Base-by-base conservation (phyloP, 805 yeast species). In the Jamesozyma jinghongensis region DNA sequence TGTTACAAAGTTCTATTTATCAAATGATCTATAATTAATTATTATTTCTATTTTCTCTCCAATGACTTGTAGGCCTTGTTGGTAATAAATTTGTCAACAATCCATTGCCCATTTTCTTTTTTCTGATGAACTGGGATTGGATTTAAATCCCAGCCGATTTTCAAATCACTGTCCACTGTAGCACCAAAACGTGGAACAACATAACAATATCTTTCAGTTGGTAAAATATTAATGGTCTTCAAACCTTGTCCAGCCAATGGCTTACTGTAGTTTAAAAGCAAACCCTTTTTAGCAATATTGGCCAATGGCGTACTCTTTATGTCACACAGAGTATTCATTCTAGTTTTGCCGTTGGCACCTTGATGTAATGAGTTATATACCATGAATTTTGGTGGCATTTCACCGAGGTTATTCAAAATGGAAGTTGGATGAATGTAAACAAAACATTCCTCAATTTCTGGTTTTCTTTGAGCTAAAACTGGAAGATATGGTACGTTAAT, bases 161-260 rank as follows among this genome's bases (percentile, higher is more conserved):
- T 84, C 19, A 60, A 27, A 17, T 95, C 96, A 32, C 78, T 71
- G 10, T 94, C 94, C 33, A 81, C 68, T 5, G 78, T 71, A 10
- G 94, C 88, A 3, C 97, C 97, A 56, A 84, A 77, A 41, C 96
- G 66, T 1, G 97, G 97, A 38, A 86, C 79, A 13, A 88, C 96
- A 64, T 85, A 88, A 51, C 94, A 85, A 53, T 82, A 88, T 49
- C 96, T 69, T 52, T 80, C 81, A 3, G 79, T 74, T 0, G 83
- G 66, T 3, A 77, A 66, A 13, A 84, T 53, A 47, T 72, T 68
- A 53, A 80, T 81, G 2, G 94, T 94, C 1, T 86, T 94, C 54
- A 85, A 77, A 3, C 96, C 95, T 41, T 85, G 83, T 0, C 95
- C 95, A 4, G 57, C 50, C 39, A 90, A 63, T 0, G 97, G 97